These are phyloP conservation scores for Aspergillus terreus DNA, from an alignment of 2,329 filamentous ascomycete species.

Conservation along the genomic window DNA sequence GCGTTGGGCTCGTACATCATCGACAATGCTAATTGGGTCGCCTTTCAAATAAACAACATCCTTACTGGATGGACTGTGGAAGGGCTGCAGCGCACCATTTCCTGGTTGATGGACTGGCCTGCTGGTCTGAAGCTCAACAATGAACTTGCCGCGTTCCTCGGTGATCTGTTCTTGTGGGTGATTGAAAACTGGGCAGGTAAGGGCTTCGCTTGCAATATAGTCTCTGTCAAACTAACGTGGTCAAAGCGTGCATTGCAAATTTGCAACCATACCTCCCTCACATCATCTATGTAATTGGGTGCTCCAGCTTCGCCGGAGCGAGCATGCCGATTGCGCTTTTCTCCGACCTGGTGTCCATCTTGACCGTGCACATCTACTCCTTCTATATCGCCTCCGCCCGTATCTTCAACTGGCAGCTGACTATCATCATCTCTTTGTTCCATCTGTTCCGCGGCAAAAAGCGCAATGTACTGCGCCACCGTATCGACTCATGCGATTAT, in stretches of 20 bases:
- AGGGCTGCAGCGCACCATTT: conserved; percentile 81
- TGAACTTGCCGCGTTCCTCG: conserved; percentile 88
- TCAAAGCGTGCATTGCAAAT: conserved; percentile 66
- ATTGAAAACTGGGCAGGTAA: conserved; percentile 94
- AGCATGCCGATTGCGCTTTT: conserved; percentile 96
- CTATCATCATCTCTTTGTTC: conserved; percentile 94
- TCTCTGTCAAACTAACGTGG: conserved; percentile 14
- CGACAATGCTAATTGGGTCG: conserved; percentile 84
- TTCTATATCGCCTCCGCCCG: conserved; percentile 96
- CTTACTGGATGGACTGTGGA: conserved; percentile 81
- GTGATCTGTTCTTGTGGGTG: conserved; percentile 95
- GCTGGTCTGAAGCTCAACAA: conserved; percentile 93
- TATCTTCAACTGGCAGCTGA: conserved; percentile 98
- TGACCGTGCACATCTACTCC: conserved; percentile 95
- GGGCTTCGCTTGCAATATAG: conserved; percentile 11
- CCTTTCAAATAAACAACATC: conserved; percentile 70
- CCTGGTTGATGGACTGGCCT: conserved; percentile 94
- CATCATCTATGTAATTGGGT: conserved; percentile 88
- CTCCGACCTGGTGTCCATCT: conserved; percentile 83
- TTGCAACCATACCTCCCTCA: conserved; percentile 77
- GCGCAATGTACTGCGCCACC: conserved; percentile 91
- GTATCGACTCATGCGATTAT: conserved; percentile 98
- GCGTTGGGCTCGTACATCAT: conserved; percentile 95
- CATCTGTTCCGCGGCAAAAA: conserved; percentile 98
- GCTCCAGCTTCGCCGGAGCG: conserved; percentile 90